Evolutionary conservation across 805 yeast genomes (phyloP).

Genomic region (Spathaspora gorwiae): DNA sequence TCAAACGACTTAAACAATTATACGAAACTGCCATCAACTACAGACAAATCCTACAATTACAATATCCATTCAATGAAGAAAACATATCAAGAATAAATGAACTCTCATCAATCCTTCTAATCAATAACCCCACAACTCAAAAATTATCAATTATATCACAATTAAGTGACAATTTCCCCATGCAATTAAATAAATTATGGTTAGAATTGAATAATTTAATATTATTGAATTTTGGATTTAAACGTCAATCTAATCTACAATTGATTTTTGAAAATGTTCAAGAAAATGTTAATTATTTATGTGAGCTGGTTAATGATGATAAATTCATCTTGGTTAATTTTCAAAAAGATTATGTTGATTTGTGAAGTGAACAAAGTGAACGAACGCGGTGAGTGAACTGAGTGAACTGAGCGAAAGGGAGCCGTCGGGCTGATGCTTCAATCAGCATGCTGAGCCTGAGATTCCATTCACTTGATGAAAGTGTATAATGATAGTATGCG

Average conservation of each 20-base stretch:
- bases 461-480: too few species aligned
- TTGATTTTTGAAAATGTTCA: slow-evolving; percentile 25
- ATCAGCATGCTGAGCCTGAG: too few species aligned
- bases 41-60: slow-evolving; percentile 12
- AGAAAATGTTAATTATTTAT: slow-evolving; percentile 25
- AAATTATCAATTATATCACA: slow-evolving; percentile 16
- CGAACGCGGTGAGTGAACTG: not conserved
- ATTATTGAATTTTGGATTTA: slow-evolving; percentile 18
- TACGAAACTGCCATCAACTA: slow-evolving; percentile 15
- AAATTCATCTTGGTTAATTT: slow-evolving; percentile 34
- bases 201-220: slow-evolving; percentile 22
- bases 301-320: slow-evolving; percentile 26
- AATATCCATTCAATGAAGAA: slow-evolving; percentile 1
- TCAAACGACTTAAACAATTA: not conserved
- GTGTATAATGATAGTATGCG: too few species aligned
- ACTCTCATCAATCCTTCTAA: slow-evolving; percentile 20
- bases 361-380: slow-evolving; percentile 7
- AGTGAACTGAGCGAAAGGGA: too few species aligned
- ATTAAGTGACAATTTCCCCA: slow-evolving; percentile 17
- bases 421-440: too few species aligned
- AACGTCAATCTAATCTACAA: slow-evolving; percentile 27
- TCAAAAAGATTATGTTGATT: slow-evolving; percentile 30
- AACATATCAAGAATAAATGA: slow-evolving; percentile 12
- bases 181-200: slow-evolving; percentile 14
- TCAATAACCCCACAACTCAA: slow-evolving; percentile 14